Conservation (phyloP, 2,329 filamentous ascomycete species). For the Cladophialophora immunda region DNA sequence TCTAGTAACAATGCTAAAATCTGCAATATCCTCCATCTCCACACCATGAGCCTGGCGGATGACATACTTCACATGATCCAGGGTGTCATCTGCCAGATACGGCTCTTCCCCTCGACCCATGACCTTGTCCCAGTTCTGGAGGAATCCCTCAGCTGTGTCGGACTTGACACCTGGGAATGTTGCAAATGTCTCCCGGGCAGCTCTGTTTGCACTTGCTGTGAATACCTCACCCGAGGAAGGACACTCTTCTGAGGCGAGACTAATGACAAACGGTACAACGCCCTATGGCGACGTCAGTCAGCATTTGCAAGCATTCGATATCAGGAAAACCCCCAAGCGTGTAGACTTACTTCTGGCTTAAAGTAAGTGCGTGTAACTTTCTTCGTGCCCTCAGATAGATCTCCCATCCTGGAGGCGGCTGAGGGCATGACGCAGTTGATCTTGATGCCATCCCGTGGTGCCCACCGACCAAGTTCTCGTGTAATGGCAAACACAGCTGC, state of each 20-base stretch:
- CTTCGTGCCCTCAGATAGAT: constrained; percentile 29
- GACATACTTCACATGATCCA: constrained; percentile 29
- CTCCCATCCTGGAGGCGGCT: constrained; percentile 29
- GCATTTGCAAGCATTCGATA: background rate
- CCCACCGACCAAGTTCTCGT: constrained; percentile 70
- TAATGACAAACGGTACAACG: constrained; percentile 22
- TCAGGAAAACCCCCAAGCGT: too few relatives aligned
- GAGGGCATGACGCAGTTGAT: constrained; percentile 30
- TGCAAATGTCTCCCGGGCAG: constrained; percentile 27
- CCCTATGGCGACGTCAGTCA: constrained; percentile 7
- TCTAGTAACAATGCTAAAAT: constrained; percentile 16
- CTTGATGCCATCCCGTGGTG: constrained; percentile 27
- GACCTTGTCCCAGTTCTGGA: constrained; percentile 27
- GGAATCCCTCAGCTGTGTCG: constrained; percentile 24
- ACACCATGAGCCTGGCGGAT: constrained; percentile 24
- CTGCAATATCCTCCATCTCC: constrained; percentile 32
- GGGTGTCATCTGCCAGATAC: constrained; percentile 20
- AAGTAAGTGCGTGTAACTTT: constrained; percentile 27
- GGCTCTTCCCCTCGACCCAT: constrained; percentile 22
- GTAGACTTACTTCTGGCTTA: constrained; percentile 22
- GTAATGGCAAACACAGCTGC: constrained; percentile 90
- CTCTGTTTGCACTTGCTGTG: constrained; percentile 24
- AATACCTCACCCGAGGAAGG: constrained; percentile 28
- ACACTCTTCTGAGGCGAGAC: constrained; percentile 27
- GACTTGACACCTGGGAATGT: constrained; percentile 28